A percentile compares a stretch with the other conserved stretches of the same genome.
Evolutionary conservation across 768 basidiomycete species (phyloP).

Genomic region (Leccinum fibrillosum): DNA sequence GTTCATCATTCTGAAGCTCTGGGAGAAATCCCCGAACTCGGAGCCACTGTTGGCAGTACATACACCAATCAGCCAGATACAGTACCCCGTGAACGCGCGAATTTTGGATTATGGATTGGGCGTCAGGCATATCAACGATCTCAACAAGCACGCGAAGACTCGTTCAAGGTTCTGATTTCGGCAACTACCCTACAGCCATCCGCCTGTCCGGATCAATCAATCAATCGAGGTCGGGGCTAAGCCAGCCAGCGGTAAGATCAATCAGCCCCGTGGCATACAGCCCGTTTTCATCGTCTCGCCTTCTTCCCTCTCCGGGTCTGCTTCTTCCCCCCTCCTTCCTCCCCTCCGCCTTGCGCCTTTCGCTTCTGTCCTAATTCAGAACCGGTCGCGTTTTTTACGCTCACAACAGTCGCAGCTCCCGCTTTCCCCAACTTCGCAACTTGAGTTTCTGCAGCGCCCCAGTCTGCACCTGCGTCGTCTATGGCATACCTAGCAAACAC

Average conservation of each 20-base stretch:
- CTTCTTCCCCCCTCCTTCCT: slow-evolving; percentile 44
- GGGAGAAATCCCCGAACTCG: background rate
- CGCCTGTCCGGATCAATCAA: background rate
- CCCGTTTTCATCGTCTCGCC: slow-evolving; percentile 27
- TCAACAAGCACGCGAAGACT: background rate
- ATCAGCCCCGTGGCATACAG: background rate
- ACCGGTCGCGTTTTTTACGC: slow-evolving; percentile 49
- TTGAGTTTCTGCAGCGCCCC: slow-evolving; percentile 72
- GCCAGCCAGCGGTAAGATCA: background rate
- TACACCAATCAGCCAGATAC: background rate
- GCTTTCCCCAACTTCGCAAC: slow-evolving; percentile 48
- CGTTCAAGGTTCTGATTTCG: background rate
- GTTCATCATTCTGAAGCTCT: background rate
- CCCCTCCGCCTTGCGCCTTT: slow-evolving; percentile 41
- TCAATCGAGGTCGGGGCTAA: background rate
- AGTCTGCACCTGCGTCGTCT: slow-evolving; percentile 65
- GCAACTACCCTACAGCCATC: background rate
- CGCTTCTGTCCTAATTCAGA: slow-evolving; percentile 49
- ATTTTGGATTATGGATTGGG: background rate
- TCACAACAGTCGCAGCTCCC: slow-evolving; percentile 65
- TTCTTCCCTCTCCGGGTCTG: slow-evolving; percentile 46
- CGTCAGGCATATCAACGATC: background rate
- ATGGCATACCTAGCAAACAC: slow-evolving; percentile 62
- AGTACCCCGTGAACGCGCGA: background rate
- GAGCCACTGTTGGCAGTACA: background rate